Evolutionary conservation across 2,329 filamentous ascomycete species (phyloP), one percentile per base, ranked within the genome.

Genomic region (Arthrobotrys iridis): DNA sequence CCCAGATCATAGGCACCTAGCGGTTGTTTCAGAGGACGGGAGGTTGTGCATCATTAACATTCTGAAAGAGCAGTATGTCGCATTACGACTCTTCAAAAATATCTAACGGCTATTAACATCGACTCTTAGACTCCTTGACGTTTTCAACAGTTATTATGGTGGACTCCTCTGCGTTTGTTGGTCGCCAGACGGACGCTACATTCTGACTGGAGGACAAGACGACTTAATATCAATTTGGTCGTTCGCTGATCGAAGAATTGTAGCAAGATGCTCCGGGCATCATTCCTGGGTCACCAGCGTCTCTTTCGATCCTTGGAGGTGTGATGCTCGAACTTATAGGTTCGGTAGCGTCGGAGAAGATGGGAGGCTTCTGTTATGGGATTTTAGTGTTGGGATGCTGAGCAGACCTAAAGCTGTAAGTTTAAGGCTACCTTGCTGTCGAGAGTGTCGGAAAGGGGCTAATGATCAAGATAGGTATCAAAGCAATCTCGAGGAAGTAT

Each of bases 281-380:
- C 91, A 96, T 77, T 97, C 93, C 3, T 99, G 93, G 93, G 93
- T 99, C 0, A 93, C 93, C 2, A 89, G 90, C 13, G 92, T 99
- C 40, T 92, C 93, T 2, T 99, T 98, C 81, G 95, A 99, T 81
- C 93, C 93, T 0, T 99, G 95, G 95, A 88, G 93, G 77, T 99
- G 95, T 80, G 95, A 99, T 80, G 93, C 96, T 81, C 89, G 91
- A 79, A 98, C 93, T 79, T 99, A 99, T 83, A 88, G 95, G 0
- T 97, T 99, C 80, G 95, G 95, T 28, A 97, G 93, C 79, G 94
- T 99, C 0, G 95, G 94, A 11, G 94, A 98, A 81, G 95, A 99
- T 81, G 92, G 93, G 79, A 87, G 93, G 68, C 84, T 99, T 15
- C 88, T 97, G 72, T 85, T 99, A 10, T 99, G 95, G 95, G 95